Percentiles rank a stretch among this genome's conserved stretches.
Conservation (phyloP, 768 basidiomycete species). For the Mycena chlorophos region DNA sequence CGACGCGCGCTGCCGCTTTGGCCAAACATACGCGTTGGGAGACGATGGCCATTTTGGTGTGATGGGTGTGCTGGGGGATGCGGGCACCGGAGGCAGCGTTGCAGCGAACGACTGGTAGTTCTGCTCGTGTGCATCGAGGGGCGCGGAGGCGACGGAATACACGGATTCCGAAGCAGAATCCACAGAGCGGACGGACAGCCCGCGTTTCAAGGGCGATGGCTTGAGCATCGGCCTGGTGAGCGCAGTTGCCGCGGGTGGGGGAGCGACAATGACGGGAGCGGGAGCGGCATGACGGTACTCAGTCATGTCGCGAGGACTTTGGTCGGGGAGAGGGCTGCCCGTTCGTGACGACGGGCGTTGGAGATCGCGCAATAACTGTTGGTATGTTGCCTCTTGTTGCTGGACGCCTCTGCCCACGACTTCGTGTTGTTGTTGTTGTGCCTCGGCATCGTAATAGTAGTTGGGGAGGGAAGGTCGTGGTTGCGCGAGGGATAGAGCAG, state of each 20-base stretch:
- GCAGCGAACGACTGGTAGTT: constrained; percentile 26
- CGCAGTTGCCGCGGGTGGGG: constrained; percentile 5
- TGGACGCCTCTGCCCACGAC: constrained; percentile 14
- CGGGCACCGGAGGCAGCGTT: constrained; percentile 24
- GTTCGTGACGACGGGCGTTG: constrained; percentile 12
- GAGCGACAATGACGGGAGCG: background rate
- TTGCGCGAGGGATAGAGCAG: constrained; percentile 7
- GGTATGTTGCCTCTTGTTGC: constrained; percentile 19
- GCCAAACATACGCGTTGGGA: constrained; percentile 19
- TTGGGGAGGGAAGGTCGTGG: constrained; percentile 16
- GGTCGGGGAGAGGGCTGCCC: constrained; percentile 13
- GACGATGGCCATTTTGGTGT: constrained; percentile 19
- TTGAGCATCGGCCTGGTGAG: background rate
- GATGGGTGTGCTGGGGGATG: constrained; percentile 21
- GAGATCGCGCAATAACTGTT: constrained; percentile 18
- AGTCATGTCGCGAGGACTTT: constrained; percentile 9
- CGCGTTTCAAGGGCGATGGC: constrained; percentile 8
- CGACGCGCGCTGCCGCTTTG: constrained; percentile 15
- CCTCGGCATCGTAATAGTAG: constrained; percentile 11
- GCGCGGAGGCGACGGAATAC: constrained; percentile 39
- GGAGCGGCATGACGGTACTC: background rate
- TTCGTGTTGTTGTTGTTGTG: constrained; percentile 8
- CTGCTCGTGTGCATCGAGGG: constrained; percentile 25
- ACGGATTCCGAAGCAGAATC: constrained; percentile 36
- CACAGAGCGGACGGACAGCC: constrained; percentile 20